phyloP scores from a whole-genome alignment of 1,139 yeast species.

The Kodamaea alishanica region DNA sequence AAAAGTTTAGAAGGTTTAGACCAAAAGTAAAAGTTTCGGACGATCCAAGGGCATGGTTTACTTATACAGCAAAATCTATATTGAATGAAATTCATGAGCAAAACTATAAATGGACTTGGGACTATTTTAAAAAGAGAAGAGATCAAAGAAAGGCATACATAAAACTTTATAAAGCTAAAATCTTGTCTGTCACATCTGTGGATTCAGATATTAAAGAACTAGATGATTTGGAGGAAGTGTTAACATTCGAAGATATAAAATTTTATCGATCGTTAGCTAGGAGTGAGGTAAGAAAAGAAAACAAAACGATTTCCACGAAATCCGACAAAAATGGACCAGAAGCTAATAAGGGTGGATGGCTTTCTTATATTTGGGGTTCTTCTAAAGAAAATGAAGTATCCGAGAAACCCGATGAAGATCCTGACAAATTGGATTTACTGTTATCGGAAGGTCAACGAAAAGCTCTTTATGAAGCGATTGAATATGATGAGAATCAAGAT shows the following conservation, averaged over 20 bases:
- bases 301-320: conserved; percentile 15
- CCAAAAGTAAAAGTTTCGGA: conserved; percentile 61
- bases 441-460: conserved; percentile 63
- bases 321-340: conserved; percentile 1
- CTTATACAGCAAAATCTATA: conserved; percentile 72
- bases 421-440: conserved; percentile 34
- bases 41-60: conserved; percentile 78
- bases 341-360: conserved; percentile 21
- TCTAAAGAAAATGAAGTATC: conserved; percentile 5
- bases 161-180: conserved; percentile 57
- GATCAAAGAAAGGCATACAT: conserved; percentile 70
- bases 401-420: conserved; percentile 15
- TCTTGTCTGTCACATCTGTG: conserved; percentile 29
- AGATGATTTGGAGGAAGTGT: conserved; percentile 51
- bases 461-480: conserved; percentile 91
- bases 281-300: conserved; percentile 58
- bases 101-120: conserved; percentile 89
- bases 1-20: conserved; percentile 65
- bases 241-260: conserved; percentile 75
- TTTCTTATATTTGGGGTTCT: conserved; percentile 23
- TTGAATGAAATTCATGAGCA: conserved; percentile 76
- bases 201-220: conserved; percentile 39
- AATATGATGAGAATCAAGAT: conserved; percentile 70
- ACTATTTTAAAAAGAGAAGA: conserved; percentile 62
- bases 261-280: conserved; percentile 82